Evolutionary conservation across 169 alveolate species (phyloP), one percentile per base, ranked within the genome.

Genomic region (Haemoproteus tartakovskyi): DNA sequence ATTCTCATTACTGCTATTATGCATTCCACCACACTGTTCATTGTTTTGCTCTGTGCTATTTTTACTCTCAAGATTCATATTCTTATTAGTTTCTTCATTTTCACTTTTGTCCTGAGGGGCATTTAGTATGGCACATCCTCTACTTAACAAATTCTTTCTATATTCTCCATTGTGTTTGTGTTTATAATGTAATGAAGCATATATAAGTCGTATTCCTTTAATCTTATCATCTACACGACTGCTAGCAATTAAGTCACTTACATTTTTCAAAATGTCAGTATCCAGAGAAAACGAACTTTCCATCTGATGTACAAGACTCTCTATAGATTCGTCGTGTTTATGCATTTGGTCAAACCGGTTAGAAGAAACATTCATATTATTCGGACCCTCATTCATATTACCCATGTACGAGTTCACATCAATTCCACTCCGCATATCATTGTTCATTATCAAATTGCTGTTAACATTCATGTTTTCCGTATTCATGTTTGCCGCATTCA

Each of bases 321-420:
- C 84, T 45, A 74, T 74, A 36, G 84, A 74, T 22, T 27, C 84
- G 1, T 74, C 84, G 59, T 74, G 54, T 74, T 74, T 74, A 50
- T 74, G 54, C 27, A 74, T 9, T 36, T 36, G 37, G 16, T 46
- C 59, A 74, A 74, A 74, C 24, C 56, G 27, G 14, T 56, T 24
- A n/a, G n/a, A n/a, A n/a, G n/a, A n/a, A n/a, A n/a, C n/a, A n/a
- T n/a, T n/a, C n/a, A n/a, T n/a, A 1, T 19, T 56, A 50, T 74
- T 74, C 16, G 33, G 84, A 0, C 62, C 62, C 11, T 56, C 46
- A 3, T 61, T 78, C 43, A 46, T 50, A 36, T 57, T 57, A 18
- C 54, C 22, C 54, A 74, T 57, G n/a, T 51, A 41, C 6, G 47
- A 22, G n/a, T 4, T 50, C 37, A 70, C 52, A 36, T 52, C 57